These are phyloP conservation scores for Cystofilobasidium ferigula DNA, from an alignment of 768 basidiomycete genomes.

Conservation along the genomic window DNA sequence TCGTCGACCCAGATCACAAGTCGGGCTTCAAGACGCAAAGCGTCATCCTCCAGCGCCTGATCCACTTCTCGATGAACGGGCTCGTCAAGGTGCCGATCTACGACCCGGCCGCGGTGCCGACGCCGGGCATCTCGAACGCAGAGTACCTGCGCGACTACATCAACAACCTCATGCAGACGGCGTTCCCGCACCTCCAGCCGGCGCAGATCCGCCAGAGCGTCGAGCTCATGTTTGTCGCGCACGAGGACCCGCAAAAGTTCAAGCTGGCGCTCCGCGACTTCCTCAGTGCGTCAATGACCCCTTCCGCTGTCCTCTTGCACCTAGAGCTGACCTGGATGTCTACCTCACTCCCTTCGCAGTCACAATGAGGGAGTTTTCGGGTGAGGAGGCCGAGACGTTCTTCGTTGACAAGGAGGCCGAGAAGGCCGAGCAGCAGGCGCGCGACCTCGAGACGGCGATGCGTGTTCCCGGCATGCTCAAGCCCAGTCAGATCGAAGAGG, in stretches of 20 bases:
- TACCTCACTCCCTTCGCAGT: slow-evolving; percentile 35
- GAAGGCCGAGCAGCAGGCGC: slow-evolving; percentile 71
- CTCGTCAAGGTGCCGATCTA: slow-evolving; percentile 70
- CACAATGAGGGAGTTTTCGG: slow-evolving; percentile 92
- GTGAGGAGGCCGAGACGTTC: slow-evolving; percentile 82
- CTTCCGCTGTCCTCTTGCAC: neutral
- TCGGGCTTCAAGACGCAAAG: slow-evolving; percentile 92
- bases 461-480: slow-evolving; percentile 66
- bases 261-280: slow-evolving; percentile 91
- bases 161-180: slow-evolving; percentile 68
- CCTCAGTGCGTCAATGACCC: slow-evolving; percentile 45
- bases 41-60: slow-evolving; percentile 79
- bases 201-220: slow-evolving; percentile 25
- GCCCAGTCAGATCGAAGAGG: slow-evolving; percentile 85
- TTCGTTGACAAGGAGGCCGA: slow-evolving; percentile 91
- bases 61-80: slow-evolving; percentile 77
- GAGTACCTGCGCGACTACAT: slow-evolving; percentile 75
- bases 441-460: slow-evolving; percentile 58
- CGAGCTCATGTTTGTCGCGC: slow-evolving; percentile 26
- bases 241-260: slow-evolving; percentile 44
- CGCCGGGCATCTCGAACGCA: slow-evolving; percentile 61
- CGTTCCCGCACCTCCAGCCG: slow-evolving; percentile 87
- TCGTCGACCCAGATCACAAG: slow-evolving; percentile 98
- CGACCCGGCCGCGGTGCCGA: slow-evolving; percentile 58
- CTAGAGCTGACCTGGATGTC: neutral